Evolutionary conservation across 2,329 filamentous ascomycete species (phyloP).

Genomic region (Ceratocystis variospora): DNA sequence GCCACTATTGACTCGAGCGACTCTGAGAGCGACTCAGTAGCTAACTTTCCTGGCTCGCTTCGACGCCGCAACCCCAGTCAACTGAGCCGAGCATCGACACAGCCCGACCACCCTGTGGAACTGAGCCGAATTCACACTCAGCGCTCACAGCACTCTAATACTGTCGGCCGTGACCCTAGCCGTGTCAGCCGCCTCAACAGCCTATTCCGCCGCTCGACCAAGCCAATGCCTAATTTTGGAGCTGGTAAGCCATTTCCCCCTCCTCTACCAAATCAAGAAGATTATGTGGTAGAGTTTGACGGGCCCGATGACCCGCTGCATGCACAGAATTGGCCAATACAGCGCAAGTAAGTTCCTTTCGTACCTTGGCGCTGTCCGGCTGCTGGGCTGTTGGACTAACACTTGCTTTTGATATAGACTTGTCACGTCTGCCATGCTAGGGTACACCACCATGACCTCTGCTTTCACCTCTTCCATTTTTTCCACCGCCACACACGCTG

Average conservation of each 20-base stretch:
- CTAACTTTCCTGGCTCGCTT: slow-evolving; percentile 41
- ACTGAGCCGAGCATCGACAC: slow-evolving; percentile 50
- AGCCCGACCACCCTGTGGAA: slow-evolving; percentile 53
- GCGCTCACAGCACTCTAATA: slow-evolving; percentile 54
- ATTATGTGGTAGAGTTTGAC: slow-evolving; percentile 76
- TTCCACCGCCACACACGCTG: slow-evolving; percentile 46
- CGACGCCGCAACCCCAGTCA: slow-evolving; percentile 35
- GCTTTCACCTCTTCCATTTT: slow-evolving; percentile 66
- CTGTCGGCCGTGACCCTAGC: slow-evolving; percentile 44
- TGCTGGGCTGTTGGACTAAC: no score
- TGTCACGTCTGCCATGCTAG: slow-evolving; percentile 51
- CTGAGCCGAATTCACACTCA: slow-evolving; percentile 59
- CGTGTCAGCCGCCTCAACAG: slow-evolving; percentile 21
- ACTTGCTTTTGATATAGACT: slow-evolving; percentile 33
- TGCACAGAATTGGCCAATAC: slow-evolving; percentile 72
- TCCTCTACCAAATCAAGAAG: slow-evolving; percentile 52
- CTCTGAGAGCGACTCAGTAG: slow-evolving; percentile 23
- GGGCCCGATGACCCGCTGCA: slow-evolving; percentile 72
- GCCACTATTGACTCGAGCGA: slow-evolving; percentile 35
- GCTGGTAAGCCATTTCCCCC: slow-evolving; percentile 64
- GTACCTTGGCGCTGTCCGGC: background rate
- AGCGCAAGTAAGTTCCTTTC: slow-evolving; percentile 53
- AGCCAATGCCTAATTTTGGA: slow-evolving; percentile 54
- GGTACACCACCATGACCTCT: slow-evolving; percentile 57
- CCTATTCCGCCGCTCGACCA: slow-evolving; percentile 37